Base-by-base conservation (phyloP, 345 rosid species). In the Hypericum perforatum region DNA sequence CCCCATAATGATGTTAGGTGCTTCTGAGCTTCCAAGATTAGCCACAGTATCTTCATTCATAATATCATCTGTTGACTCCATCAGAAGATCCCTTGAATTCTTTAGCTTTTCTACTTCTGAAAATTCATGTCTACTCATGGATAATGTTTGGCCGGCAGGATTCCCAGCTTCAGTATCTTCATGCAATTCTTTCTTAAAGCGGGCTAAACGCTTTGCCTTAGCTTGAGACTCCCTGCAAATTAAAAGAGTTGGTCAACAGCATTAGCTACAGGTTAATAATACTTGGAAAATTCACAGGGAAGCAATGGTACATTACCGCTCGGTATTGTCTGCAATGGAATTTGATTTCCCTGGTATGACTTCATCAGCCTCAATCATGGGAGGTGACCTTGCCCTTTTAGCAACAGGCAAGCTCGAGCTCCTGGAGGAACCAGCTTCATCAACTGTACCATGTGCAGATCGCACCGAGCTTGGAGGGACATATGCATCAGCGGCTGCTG, bases 131-230 rank as follows among this genome's bases (percentile, higher is more conserved):
- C 63, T 71, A 36, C 52, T 61, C 37, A 60, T 51, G 67, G 70
- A 57, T 66, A 68, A 29, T 36, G 66, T 79, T 63, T 65, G 63
- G 52, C 74, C 73, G 47, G 58, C 64, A 65, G 58, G 41, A 65
- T 71, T 73, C 52, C 66, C 61, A 46, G 13, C 57, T 66, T 74
- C 61, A 11, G 62, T 59, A 47, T 43, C 64, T 49, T 78, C 82
- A 62, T 69, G 78, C 66, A 87, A 64, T 72, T 84, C 96, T 43
- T 62, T 70, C 70, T 75, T 87, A 70, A 87, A 87, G 47, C 96
- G 94, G 32, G 84, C 87, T 63, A 80, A 71, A 51, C 94, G 76
- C 74, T 84, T 87, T 39, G 81, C 94, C 79, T 83, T 87, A 73
- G 94, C 94, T 68, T 82, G 79, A 64, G 73, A 76, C 74, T 87